Base-by-base conservation (phyloP, 1,139 yeast genomes). In the Saccharomyces hybrid region DNA sequence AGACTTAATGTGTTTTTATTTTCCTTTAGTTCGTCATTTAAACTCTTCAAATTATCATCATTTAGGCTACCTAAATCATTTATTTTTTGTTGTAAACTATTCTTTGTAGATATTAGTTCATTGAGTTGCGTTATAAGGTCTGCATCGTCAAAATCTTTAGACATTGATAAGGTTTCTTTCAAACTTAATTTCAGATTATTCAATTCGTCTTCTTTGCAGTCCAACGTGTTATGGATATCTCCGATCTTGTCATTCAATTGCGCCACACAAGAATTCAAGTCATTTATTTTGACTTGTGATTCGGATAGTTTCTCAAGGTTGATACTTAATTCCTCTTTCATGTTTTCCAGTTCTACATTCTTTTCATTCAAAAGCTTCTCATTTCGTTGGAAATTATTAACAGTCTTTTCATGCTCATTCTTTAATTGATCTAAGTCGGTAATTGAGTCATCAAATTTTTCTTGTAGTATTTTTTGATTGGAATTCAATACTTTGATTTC, bases 401-500 rank as follows among this genome's bases (percentile, higher is more conserved):
- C 26, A 7, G 31, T 53, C 8, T 44, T 27, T 32, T 56, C 53
- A 31, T 47, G 34, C 5, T 47, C 52, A 9, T 46, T 47, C 34
- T 49, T 59, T 48, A 47, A 53, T 5, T 51, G 52, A 31, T 62
- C 60, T 38, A 57, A 38, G 46, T 63, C 65, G 26, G 54, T 46
- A 8, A 55, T 50, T 14, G 60, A 46, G 26, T 54, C 52, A 51
- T 67, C 68, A 54, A 63, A 68, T 55, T 68, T 68, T n/a, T 60
- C 64, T 47, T 66, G 68, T 27, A 68, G 47, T 31, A 68, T 61
- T 31, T 61, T 64, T 52, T 67, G 66, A 51, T 68, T 68, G 48
- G 68, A 66, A 23, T 61, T 65, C n/a, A 65, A 53, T 66, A 67
- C 63, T 38, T 61, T 57, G 13, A 68, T 53, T 52, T 68, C 71